Conservation (phyloP, 768 basidiomycete species). For the Lentinus brumalis region DNA sequence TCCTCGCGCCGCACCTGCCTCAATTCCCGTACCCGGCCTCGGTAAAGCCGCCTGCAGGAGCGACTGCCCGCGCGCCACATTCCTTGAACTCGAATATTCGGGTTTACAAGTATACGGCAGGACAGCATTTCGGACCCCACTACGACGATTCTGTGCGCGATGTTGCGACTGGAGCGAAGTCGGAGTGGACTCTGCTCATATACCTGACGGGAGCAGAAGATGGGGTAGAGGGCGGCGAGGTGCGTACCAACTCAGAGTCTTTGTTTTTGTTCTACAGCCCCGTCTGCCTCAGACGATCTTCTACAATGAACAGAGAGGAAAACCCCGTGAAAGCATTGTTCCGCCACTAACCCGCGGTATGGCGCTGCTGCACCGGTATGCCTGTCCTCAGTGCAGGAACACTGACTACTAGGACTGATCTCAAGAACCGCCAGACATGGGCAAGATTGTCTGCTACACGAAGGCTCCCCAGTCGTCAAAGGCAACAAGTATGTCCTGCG, state of each 20-base stretch:
- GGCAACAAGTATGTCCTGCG: slow-evolving; percentile 74
- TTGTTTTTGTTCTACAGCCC: background rate
- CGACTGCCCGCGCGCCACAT: slow-evolving; percentile 44
- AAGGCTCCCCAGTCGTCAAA: slow-evolving; percentile 63
- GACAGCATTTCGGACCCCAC: slow-evolving; percentile 72
- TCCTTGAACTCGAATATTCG: slow-evolving; percentile 77
- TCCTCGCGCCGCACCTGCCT: slow-evolving; percentile 61
- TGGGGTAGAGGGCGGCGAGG: slow-evolving; percentile 73
- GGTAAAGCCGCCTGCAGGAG: slow-evolving; percentile 23
- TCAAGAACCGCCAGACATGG: slow-evolving; percentile 53
- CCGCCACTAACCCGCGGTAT: slow-evolving; percentile 61
- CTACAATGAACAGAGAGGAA: slow-evolving; percentile 57
- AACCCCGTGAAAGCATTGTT: slow-evolving; percentile 48
- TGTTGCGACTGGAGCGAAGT: slow-evolving; percentile 56
- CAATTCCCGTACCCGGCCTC: slow-evolving; percentile 48
- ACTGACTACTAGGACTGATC: background rate
- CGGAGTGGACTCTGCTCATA: slow-evolving; percentile 78
- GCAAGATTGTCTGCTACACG: slow-evolving; percentile 70
- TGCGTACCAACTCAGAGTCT: slow-evolving; percentile 25
- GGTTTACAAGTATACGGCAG: slow-evolving; percentile 65
- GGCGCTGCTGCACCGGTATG: slow-evolving; percentile 66
- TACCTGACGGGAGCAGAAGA: slow-evolving; percentile 75
- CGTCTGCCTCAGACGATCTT: slow-evolving; percentile 58
- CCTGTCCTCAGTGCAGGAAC: slow-evolving; percentile 7
- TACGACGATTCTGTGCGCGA: slow-evolving; percentile 75